These are phyloP conservation scores for Gynochthodes officinalis DNA, from an alignment of 257 asterid species.

Conservation along the genomic window DNA sequence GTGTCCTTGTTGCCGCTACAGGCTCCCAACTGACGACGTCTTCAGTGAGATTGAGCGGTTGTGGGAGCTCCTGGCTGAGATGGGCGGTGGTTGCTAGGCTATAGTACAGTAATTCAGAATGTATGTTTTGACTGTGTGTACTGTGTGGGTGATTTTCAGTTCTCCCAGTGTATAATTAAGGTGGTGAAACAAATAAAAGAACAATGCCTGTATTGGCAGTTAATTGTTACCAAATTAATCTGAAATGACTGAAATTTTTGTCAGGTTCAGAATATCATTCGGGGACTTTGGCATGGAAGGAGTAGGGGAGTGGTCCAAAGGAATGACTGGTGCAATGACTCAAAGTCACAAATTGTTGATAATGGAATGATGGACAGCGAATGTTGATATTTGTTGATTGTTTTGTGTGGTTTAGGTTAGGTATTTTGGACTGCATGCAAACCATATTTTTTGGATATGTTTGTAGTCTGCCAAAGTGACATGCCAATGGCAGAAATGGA, in stretches of 20 bases:
- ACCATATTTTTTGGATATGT: background rate
- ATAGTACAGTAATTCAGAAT: too few relatives aligned
- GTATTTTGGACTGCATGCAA: background rate
- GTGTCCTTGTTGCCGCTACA: conserved; percentile 86
- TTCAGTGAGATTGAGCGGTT: conserved; percentile 70
- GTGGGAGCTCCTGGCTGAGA: conserved; percentile 48
- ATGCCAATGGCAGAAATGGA: background rate
- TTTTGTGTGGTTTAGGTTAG: conserved; percentile 15
- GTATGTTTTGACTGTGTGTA: too few relatives aligned
- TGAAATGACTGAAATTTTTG: too few relatives aligned
- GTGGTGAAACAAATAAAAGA: too few relatives aligned
- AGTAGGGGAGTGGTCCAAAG: conserved; percentile 14
- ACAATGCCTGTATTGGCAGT: too few relatives aligned
- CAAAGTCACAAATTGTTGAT: conserved; percentile 35
- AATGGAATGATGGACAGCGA: background rate
- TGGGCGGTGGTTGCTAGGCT: conserved; percentile 19
- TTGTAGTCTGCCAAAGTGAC: background rate
- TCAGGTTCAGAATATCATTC: too few relatives aligned
- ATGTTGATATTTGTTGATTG: conserved; percentile 11
- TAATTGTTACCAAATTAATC: too few relatives aligned
- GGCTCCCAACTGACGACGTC: conserved; percentile 74
- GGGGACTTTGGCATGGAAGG: background rate
- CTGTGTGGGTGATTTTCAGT: too few relatives aligned
- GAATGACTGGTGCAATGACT: conserved; percentile 9
- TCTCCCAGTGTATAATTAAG: too few relatives aligned